Evolutionary conservation across 305 asterid species (phyloP), one percentile per base, ranked within the genome.

Genomic region (Nicotiana rustica): DNA sequence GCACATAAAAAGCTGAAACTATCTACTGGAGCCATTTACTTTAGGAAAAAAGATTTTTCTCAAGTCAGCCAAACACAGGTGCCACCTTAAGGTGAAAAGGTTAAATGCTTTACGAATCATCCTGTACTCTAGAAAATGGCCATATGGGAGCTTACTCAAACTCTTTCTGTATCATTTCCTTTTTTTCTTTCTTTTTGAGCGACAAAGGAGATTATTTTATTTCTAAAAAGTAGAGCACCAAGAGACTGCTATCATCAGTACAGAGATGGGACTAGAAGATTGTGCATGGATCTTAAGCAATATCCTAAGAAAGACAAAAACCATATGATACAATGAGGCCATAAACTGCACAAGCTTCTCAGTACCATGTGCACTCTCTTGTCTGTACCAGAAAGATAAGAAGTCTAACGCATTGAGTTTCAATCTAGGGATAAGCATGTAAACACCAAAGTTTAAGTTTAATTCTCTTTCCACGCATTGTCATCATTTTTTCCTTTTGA

Each of bases 1-100:
- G 64, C 79, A 75, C 9, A 55, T 49, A 25, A 49, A 67, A 49
- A 49, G 55, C 79, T 49, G 47, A 75, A 52, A 52, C 64, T 52
- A 3, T 49, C 79, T 75, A 52, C 64, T 75, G 25, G 79, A 75
- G 79, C 36, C 60, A 71, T 71, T 44, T 19, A 71, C 59, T 69
- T 38, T 12, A 18, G 60, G 78, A 17, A 71, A 71, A 19, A 19
- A 10, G 3, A 7, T 7, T 41, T 41, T 38, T 41, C 18, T 41
- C 77, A 36, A 38, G 35, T 13, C 77, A 69, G 49, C 73, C 25
- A 33, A 59, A n/a, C 13, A 59, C 12, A 61, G 67, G 33, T 60
- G 31, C 21, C 31, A 60, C 66, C 66, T 60, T 18, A 60, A 60
- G 66, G 31, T 8, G 67, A 19, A 61, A 61, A 19, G 14, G 29